Evolutionary conservation across 139 green algal genomes (phyloP), one percentile per base, ranked within the genome.

Genomic region (Cymbomonas tetramitiformis): DNA sequence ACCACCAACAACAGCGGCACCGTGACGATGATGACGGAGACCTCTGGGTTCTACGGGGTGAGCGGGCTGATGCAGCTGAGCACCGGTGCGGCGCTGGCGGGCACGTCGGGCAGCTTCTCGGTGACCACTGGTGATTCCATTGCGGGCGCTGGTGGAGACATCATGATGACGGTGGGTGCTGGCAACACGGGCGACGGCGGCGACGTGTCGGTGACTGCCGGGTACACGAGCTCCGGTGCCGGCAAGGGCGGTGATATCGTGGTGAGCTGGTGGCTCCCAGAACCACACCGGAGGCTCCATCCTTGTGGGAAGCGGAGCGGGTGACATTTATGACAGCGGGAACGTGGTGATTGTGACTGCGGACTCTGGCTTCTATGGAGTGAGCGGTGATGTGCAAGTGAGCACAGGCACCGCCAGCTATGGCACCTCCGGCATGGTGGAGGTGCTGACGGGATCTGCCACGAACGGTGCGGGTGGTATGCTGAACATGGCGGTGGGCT

Each of bases 131-230:
- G 51, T 4, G 23, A 15, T 4, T 31, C 51, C 9, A n/a, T 25
- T 5, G 15, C 28, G 19, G 51, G 51, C 24, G n/a, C 7, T 26
- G 34, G 53, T 12, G 53, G 53, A 3, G 31, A 33, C 18, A 9
- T 61, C 28, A 50, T 18, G 21, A 24, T 61, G 8, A 19, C n/a
- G 12, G 53, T 61, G 12, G 53, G 53, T 6, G 18, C 53, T 50
- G 53, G 53, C 6, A 38, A 61, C 34, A 50, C 32, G 23, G 53
- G 32, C 12, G 32, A 28, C 38, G 53, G 53, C n/a, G 53, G 53
- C 3, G 21, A n/a, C 32, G 34, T 61, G 3, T 8, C 24, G 33
- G 23, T 61, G 18, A 34, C 28, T 12, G 53, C 53, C n/a, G 53
- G 53, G n/a, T 36, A 29, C 8, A 51, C 9, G 4, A n/a, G n/a